A percentile compares a stretch with the other conserved stretches of the same genome.
Evolutionary conservation across 2,329 filamentous ascomycete species (phyloP).

Genomic region (Zymoseptoria pseudotritici): DNA sequence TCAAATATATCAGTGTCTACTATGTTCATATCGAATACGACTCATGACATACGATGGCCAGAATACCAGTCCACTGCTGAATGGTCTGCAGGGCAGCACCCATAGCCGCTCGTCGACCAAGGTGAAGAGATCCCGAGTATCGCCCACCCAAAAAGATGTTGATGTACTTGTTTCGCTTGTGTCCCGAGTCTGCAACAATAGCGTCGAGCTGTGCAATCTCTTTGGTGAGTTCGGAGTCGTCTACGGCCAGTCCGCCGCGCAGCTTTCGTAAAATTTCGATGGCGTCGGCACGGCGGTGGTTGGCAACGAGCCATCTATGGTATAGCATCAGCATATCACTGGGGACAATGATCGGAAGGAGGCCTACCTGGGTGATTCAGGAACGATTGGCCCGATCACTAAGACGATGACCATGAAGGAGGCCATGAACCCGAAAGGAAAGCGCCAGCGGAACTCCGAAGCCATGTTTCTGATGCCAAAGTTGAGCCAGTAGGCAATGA

Average conservation of each 20-base stretch:
- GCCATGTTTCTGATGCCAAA: slow-evolving; percentile 8
- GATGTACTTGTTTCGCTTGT: slow-evolving; percentile 33
- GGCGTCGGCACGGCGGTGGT: slow-evolving; percentile 28
- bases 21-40: slow-evolving; percentile 11
- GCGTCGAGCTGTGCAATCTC: slow-evolving; percentile 38
- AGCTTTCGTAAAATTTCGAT: slow-evolving; percentile 31
- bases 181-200: slow-evolving; percentile 33
- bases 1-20: too few relatives aligned
- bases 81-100: slow-evolving; percentile 23
- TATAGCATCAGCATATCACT: neutral
- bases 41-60: slow-evolving; percentile 16
- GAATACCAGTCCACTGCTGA: slow-evolving; percentile 28
- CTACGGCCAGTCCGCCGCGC: slow-evolving; percentile 26
- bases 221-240: slow-evolving; percentile 28
- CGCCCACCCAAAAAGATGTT: slow-evolving; percentile 28
- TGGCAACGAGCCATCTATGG: slow-evolving; percentile 34
- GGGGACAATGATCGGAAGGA: neutral
- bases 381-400: slow-evolving; percentile 8
- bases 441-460: slow-evolving; percentile 19
- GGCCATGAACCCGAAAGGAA: slow-evolving; percentile 27
- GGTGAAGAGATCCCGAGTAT: slow-evolving; percentile 6
- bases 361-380: slow-evolving; percentile 1
- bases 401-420: slow-evolving; percentile 22
- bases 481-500: slow-evolving; percentile 18
- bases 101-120: slow-evolving; percentile 12